Evolutionary conservation across 164 flowering plant species (phyloP), one percentile per base, ranked within the genome.

Genomic region (Santalum album): DNA sequence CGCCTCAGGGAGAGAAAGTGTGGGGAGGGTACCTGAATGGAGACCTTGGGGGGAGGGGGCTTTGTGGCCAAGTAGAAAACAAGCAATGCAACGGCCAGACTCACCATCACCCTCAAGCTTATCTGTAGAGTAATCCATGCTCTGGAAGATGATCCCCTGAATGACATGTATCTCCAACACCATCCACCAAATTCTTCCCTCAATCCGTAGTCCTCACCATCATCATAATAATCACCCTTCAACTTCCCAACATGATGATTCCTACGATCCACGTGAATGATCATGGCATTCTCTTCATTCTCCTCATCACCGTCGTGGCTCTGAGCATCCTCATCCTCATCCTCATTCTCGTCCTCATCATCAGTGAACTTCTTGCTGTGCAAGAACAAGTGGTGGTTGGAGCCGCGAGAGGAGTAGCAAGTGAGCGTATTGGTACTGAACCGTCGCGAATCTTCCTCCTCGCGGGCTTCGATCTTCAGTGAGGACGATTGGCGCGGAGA

Each of bases 51-150:
- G 14, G 78, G 63, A 12, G 95, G 88, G 1, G 95, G 97, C 49
- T 74, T 79, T 0, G 95, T 76, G 24, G 72, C 80, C 17, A 81
- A 20, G 68, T 71, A 90, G 69, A 90, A 90, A 19, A 90, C 85
- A 54, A 83, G 70, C 80, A 90, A 65, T 6, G 90, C 92, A 56
- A 60, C 59, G 6, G 69, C 64, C 58, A 86, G 59, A 55, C 97
- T 90, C 42, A 86, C 51, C 53, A 77, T 0, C 49, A 78, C 16
- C 69, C 95, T 79, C 90, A 84, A 84, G 55, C 55, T 6, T n/a
- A 86, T 54, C 67, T 90, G 95, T 69, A 82, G 32, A 49, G 48
- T 63, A 46, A 81, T 60, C 87, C 95, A 90, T 0, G 34, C 49
- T 42, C 62, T 67, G 0, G 90, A 79, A 51, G 69, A 53, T 6